Evolutionary conservation across 2,329 filamentous ascomycete genomes (phyloP), one percentile per base, ranked within the genome.

Genomic region (Thelonectria discophora): DNA sequence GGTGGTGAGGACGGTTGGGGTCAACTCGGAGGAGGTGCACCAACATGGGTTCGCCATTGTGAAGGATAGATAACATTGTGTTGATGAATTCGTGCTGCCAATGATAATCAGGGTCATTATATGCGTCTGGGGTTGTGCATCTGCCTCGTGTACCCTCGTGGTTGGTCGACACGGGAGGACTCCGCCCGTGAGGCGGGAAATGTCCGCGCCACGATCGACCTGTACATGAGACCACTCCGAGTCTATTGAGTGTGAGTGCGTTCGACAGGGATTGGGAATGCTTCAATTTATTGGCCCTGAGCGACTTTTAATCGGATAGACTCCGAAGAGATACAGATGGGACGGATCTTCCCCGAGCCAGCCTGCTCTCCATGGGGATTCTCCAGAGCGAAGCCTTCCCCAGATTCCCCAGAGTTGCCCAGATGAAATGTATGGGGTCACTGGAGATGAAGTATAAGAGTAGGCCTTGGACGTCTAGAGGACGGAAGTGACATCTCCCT

Each of bases 351-450:
- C 39, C 30, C 51, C 51, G 51, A 34, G 30, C 12, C 11, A 20
- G 17, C 3, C 10, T 43, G 24, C n/a, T 9, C 39, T 11, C 10
- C 15, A n/a, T 46, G 40, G 2, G 27, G 27, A 17, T 4, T 11
- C 1, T 20, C 27, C 24, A 24, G 6, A 6, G 11, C 17, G 13
- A 18, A 10, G 5, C 24, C 24, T 54, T n/a, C 51, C 51, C 51
- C 39, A n/a, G 39, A 45, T 54, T 37, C 40, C 51, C 51, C 39
- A 54, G 51, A 54, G 17, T 54, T 10, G 13, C 20, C 12, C 5
- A 15, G 17, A 6, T 15, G 11, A n/a, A 8, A 4, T n/a, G 13
- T 9, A 42, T n/a, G 39, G 39, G 39, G 39, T 42, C 2, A 3
- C 4, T 3, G 17, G 4, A n/a, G 5, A n/a, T n/a, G 39, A 42